Evolutionary conservation across 2,329 filamentous ascomycete species (phyloP).

Genomic region (Bretziella fagacearum): DNA sequence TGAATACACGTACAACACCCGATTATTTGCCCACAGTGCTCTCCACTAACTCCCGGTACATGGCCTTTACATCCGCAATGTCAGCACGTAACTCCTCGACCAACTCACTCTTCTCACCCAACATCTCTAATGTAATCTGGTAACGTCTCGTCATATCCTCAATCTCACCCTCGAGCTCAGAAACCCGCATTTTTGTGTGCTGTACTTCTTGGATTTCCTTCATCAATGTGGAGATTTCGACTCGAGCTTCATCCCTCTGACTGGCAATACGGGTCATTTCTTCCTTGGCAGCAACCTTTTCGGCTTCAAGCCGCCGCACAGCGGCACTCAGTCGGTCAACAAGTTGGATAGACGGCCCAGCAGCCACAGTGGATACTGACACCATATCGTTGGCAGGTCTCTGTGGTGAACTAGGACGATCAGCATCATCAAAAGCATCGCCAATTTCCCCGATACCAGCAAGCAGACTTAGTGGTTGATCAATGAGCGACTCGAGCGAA

Average conservation of each 20-base stretch:
- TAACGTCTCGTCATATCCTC: constrained; percentile 58
- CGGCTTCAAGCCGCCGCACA: constrained; percentile 75
- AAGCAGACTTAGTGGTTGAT: neutral
- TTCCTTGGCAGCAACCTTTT: constrained; percentile 77
- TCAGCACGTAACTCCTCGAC: constrained; percentile 83
- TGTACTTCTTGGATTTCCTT: constrained; percentile 62
- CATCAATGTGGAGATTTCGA: constrained; percentile 82
- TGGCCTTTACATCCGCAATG: constrained; percentile 82
- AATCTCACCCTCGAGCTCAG: constrained; percentile 51
- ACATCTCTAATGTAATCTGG: constrained; percentile 78
- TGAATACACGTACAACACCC: neutral
- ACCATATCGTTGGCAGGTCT: constrained; percentile 68
- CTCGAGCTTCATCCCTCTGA: constrained; percentile 85
- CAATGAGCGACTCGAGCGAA: constrained; percentile 2
- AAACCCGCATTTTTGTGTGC: constrained; percentile 39
- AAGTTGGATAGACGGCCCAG: constrained; percentile 83
- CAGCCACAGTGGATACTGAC: constrained; percentile 74
- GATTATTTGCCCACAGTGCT: constrained; percentile 41
- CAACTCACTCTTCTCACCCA: constrained; percentile 91
- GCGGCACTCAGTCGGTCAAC: constrained; percentile 93
- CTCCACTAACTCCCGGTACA: constrained; percentile 87
- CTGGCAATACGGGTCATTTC: constrained; percentile 61
- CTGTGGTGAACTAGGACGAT: constrained; percentile 42
- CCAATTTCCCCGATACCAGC: neutral
- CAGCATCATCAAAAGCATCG: constrained; percentile 28